Conservation (phyloP, 2,329 filamentous ascomycete genomes). For the Ceratocystis diversiconidia region DNA sequence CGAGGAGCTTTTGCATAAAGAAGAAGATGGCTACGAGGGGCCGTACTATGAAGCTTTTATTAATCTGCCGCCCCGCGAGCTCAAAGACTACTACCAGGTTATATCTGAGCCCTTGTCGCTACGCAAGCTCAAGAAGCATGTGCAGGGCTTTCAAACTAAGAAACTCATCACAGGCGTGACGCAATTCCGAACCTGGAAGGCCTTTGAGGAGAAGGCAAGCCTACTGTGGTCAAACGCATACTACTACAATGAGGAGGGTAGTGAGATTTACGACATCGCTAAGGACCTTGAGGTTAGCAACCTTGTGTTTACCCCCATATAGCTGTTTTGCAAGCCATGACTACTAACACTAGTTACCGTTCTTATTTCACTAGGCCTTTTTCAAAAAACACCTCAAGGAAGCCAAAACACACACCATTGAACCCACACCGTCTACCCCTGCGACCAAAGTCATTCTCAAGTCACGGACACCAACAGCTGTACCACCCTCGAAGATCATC, state of each 20-base stretch:
- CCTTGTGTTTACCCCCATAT: background rate
- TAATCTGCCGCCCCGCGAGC: conserved; percentile 56
- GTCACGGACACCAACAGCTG: conserved; percentile 11
- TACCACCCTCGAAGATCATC: conserved; percentile 41
- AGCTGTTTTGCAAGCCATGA: background rate
- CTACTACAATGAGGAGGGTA: conserved; percentile 84
- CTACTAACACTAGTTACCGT: background rate
- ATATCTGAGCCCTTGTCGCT: conserved; percentile 72
- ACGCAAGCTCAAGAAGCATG: conserved; percentile 60
- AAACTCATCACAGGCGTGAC: conserved; percentile 46
- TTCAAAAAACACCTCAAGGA: conserved; percentile 56
- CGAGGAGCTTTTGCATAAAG: conserved; percentile 55
- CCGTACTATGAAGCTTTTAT: conserved; percentile 60
- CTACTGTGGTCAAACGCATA: conserved; percentile 79
- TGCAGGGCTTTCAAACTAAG: conserved; percentile 58
- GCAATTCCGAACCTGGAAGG: conserved; percentile 69
- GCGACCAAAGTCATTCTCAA: conserved; percentile 30
- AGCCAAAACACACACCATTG: conserved; percentile 56
- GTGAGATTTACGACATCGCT: conserved; percentile 65
- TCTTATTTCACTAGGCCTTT: conserved; percentile 31
- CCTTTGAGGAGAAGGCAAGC: conserved; percentile 65
- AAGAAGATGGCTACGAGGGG: conserved; percentile 54
- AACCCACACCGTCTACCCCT: conserved; percentile 39
- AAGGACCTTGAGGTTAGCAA: conserved; percentile 59
- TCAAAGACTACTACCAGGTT: conserved; percentile 76